A percentile compares a stretch with the other conserved stretches of the same genome.
These are phyloP conservation scores for Lipomyces sp. DNA, from an alignment of 805 yeast species.

Conservation along the genomic window DNA sequence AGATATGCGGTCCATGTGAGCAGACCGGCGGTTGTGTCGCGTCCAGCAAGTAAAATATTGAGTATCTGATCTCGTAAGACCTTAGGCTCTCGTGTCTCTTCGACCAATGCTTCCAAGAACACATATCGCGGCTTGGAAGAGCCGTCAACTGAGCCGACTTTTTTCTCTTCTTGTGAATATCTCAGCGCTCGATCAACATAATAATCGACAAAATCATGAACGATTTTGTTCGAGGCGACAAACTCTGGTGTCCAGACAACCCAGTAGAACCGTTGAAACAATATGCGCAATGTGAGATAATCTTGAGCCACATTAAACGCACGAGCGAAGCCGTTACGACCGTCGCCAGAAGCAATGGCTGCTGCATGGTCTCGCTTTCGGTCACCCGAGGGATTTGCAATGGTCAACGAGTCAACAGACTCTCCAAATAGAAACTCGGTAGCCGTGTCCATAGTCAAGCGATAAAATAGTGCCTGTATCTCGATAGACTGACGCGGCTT, in stretches of 20 bases:
- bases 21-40: slow-evolving; percentile 55
- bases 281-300: slow-evolving; percentile 23
- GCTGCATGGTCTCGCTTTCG: background rate
- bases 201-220: slow-evolving; percentile 41
- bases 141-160: slow-evolving; percentile 36
- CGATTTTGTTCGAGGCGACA: slow-evolving; percentile 35
- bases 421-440: slow-evolving; percentile 40
- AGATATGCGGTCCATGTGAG: slow-evolving; percentile 48
- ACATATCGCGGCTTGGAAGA: slow-evolving; percentile 38
- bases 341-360: slow-evolving; percentile 16
- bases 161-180: background rate
- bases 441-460: slow-evolving; percentile 38
- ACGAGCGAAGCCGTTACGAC: slow-evolving; percentile 27
- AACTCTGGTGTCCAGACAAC: slow-evolving; percentile 34
- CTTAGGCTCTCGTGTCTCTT: slow-evolving; percentile 48
- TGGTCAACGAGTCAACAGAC: slow-evolving; percentile 31
- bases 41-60: slow-evolving; percentile 52
- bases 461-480: slow-evolving; percentile 34
- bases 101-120: slow-evolving; percentile 49
- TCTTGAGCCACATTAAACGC: slow-evolving; percentile 32
- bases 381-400: slow-evolving; percentile 5
- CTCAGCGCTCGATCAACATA: slow-evolving; percentile 43
- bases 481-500: slow-evolving; percentile 30
- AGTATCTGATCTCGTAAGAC: slow-evolving; percentile 51
- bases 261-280: slow-evolving; percentile 29